Conservation (phyloP, 345 rosid species). For the Eucalyptus pauciflora region DNA sequence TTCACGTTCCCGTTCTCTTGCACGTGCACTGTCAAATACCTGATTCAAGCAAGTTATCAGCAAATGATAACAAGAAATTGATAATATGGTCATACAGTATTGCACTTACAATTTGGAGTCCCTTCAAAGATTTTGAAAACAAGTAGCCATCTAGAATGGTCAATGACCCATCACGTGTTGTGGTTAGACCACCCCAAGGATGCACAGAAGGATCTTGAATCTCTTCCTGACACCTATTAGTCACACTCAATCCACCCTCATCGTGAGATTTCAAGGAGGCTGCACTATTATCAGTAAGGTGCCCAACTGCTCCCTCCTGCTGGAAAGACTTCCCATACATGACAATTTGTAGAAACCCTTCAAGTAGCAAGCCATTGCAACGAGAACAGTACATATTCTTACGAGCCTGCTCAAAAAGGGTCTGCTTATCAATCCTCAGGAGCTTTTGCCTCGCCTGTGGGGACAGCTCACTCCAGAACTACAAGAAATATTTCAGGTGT, state of each 20-base stretch:
- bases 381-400: conserved; percentile 95
- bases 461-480: conserved; percentile 85
- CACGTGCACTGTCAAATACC: conserved; percentile 94
- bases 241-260: conserved; percentile 16
- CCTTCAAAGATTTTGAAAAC: conserved; percentile 57
- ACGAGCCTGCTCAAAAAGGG: conserved; percentile 88
- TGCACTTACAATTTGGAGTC: conserved; percentile 63
- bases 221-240: conserved; percentile 39
- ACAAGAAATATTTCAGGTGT: not conserved
- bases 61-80: not conserved
- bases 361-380: conserved; percentile 86
- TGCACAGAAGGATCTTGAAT: conserved; percentile 71
- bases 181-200: conserved; percentile 93
- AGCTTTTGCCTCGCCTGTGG: conserved; percentile 55
- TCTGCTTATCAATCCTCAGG: conserved; percentile 79
- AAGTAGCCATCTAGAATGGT: conserved; percentile 77
- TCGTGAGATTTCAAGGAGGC: conserved; percentile 22
- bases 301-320: conserved; percentile 39
- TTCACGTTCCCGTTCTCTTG: conserved; percentile 87
- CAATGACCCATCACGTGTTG: conserved; percentile 69
- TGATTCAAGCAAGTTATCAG: conserved; percentile 31
- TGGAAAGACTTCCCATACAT: conserved; percentile 64
- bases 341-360: conserved; percentile 79
- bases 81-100: not conserved
- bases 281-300: conserved; percentile 16